phyloP scores from a whole-genome alignment of 2,329 filamentous ascomycete species.

The Microcera coccophila region DNA sequence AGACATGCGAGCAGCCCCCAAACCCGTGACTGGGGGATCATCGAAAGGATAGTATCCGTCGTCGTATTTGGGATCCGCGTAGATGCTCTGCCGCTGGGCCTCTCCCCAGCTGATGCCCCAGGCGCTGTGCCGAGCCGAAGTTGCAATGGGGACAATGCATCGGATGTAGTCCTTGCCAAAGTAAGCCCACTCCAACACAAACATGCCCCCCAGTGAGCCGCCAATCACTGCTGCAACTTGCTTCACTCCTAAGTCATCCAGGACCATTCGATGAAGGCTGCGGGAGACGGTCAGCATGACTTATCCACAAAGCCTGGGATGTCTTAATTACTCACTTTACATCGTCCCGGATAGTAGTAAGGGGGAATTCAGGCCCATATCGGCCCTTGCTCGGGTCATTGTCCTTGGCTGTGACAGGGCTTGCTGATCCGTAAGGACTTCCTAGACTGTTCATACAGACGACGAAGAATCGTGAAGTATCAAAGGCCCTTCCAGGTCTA shows the following conservation, averaged over 20 bases:
- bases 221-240: conserved; percentile 77
- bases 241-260: conserved; percentile 75
- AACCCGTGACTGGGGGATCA: conserved; percentile 79
- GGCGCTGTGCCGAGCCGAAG: conserved; percentile 77
- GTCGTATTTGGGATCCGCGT: conserved; percentile 96
- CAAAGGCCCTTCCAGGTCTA: conserved; percentile 73
- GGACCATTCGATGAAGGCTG: conserved; percentile 72
- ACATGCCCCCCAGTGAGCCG: conserved; percentile 84
- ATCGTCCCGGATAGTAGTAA: conserved; percentile 94
- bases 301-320: not conserved
- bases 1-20: conserved; percentile 94
- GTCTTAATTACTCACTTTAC: conserved; percentile 66
- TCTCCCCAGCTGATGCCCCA: conserved; percentile 93
- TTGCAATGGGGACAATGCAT: conserved; percentile 77
- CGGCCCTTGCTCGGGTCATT: conserved; percentile 68
- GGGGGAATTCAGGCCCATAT: conserved; percentile 93
- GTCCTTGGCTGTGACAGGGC: conserved; percentile 82
- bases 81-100: conserved; percentile 87
- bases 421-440: conserved; percentile 83
- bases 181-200: conserved; percentile 89
- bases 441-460: conserved; percentile 83
- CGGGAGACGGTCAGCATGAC: conserved; percentile 13
- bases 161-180: conserved; percentile 82
- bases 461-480: conserved; percentile 78
- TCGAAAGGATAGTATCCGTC: conserved; percentile 90